Evolutionary conservation across 2,329 filamentous ascomycete species (phyloP), one percentile per base, ranked within the genome.

Genomic region (Davidsoniella neocaledoniae): DNA sequence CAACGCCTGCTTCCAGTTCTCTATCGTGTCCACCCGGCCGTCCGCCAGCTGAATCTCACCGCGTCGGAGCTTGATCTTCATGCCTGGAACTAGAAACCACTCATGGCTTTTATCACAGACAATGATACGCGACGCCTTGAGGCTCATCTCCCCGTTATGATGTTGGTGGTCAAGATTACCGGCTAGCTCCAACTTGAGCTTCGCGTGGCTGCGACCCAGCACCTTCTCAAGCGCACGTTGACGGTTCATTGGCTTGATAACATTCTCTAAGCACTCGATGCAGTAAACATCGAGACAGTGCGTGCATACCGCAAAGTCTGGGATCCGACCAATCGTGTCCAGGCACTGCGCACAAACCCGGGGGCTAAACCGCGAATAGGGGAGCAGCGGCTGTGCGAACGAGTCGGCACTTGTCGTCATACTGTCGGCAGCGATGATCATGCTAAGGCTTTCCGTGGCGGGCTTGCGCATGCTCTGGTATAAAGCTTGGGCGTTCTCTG

Each of bases 251-350:
- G 39, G 26, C 25, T 50, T 37, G 42, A 64, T 63, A 3, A 61
- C 45, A 5, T 42, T 55, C 7, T 60, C 53, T 21, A 66, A 50
- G 33, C 66, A 68, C 10, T 54, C 52, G n/a, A 57, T 45, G 48
- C 66, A 68, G 49, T 63, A 66, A 41, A 59, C 59, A 53, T 67
- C 65, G 55, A 68, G 59, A 52, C 66, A 68, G 46, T 59, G 59
- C 49, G 58, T 56, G 51, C 66, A 68, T 43, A 68, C 57, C 10
- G 55, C 58, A 36, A 66, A 64, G 19, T 60, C 58, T 1, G 63
- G 61, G 2, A 56, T 56, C 2, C 56, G 54, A 1, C 50, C 53
- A 25, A 68, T 62, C 2, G 61, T 60, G 36, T 63, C 57, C 0
- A 68, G 57, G 21, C 66, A 68, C 49, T 67, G 63, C 3, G 62